phyloP scores from a whole-genome alignment of 1,139 yeast genomes.

The Yamadazyma membranifaciens region DNA sequence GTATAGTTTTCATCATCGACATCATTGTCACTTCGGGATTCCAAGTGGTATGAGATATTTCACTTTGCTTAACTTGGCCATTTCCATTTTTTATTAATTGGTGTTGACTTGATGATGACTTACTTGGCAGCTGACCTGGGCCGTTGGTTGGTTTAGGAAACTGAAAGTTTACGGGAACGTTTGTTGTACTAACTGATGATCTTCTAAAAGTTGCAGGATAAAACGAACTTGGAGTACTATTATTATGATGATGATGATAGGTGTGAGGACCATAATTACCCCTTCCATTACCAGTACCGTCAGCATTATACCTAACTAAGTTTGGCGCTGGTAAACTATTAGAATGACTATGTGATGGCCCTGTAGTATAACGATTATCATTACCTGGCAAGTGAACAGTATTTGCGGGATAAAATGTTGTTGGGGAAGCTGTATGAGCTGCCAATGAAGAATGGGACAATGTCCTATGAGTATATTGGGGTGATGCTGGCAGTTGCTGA shows the following conservation, averaged over 20 bases:
- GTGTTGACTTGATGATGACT: background rate
- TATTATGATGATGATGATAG: background rate
- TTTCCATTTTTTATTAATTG: background rate
- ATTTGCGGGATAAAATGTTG: too few species aligned
- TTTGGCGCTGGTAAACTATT: slow-evolving; percentile 5
- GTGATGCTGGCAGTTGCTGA: too few species aligned
- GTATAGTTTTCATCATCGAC: slow-evolving; percentile 1
- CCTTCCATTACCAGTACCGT: background rate
- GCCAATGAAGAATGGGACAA: too few species aligned
- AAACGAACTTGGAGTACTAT: background rate
- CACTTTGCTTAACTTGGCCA: background rate
- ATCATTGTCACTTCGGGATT: slow-evolving; percentile 2
- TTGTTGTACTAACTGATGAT: background rate
- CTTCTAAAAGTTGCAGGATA: slow-evolving; percentile 4
- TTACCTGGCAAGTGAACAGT: too few species aligned
- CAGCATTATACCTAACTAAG: background rate
- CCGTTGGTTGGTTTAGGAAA: slow-evolving; percentile 4
- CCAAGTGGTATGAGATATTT: slow-evolving; percentile 1
- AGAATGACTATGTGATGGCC: slow-evolving; percentile 4
- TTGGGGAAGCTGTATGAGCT: too few species aligned
- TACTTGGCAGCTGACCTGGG: too few species aligned
- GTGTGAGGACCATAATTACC: background rate
- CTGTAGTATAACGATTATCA: background rate
- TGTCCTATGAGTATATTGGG: too few species aligned
- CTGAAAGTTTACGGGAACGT: slow-evolving; percentile 8